Percentiles rank a stretch among this genome's conserved stretches.
Conservation (phyloP, 179 eudicot genomes). For the Sideroxylon spinosum region DNA sequence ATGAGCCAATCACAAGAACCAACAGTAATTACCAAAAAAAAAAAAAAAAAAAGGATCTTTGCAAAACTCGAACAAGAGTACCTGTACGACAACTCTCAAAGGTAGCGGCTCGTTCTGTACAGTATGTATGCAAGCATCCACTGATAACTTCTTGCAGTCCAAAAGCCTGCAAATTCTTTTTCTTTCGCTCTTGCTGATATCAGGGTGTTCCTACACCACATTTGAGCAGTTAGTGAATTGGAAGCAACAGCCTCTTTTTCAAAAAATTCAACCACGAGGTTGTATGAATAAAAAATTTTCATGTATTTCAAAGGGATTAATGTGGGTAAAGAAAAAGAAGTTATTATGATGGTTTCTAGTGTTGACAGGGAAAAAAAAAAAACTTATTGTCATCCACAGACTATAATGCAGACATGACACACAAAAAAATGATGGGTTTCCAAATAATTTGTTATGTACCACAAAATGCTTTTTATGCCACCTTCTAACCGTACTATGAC, state of each 20-base stretch:
- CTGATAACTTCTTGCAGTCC: conserved; percentile 71
- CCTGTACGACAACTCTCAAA: conserved; percentile 56
- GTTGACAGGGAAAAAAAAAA: not conserved
- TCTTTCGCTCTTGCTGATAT: conserved; percentile 53
- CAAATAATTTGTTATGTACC: too few relatives aligned
- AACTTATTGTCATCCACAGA: not conserved
- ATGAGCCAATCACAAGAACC: too few relatives aligned
- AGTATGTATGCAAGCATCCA: conserved; percentile 60
- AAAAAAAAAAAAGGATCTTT: too few relatives aligned
- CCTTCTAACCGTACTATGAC: too few relatives aligned
- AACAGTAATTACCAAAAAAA: too few relatives aligned
- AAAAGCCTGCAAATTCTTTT: conserved; percentile 57
- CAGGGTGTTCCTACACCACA: conserved; percentile 53
- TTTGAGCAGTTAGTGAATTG: not conserved
- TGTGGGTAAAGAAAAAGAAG: not conserved
- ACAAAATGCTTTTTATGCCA: too few relatives aligned
- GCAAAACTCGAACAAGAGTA: conserved; percentile 66
- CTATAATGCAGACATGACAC: too few relatives aligned
- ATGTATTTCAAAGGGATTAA: not conserved
- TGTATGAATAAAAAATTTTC: not conserved
- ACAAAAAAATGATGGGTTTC: too few relatives aligned
- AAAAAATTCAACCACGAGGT: too few relatives aligned
- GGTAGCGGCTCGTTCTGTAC: conserved; percentile 72
- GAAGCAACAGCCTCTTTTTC: too few relatives aligned
- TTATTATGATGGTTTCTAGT: not conserved